Conservation (phyloP, 805 yeast genomes). For the Vanderwaltozyma polyspora region DNA sequence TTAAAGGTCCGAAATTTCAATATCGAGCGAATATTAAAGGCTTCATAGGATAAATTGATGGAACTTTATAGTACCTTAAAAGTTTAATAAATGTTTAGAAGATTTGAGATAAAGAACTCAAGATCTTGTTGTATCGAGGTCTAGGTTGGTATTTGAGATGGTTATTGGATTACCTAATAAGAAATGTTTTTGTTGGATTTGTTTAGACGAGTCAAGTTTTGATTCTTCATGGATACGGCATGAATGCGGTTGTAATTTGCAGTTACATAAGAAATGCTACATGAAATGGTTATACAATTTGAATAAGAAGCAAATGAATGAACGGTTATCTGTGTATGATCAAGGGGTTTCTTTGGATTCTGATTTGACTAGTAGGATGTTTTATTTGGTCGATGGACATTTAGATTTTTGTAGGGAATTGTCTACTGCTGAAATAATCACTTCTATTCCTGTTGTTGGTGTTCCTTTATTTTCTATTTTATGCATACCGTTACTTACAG, state of each 20-base stretch:
- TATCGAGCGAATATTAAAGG: too few relatives aligned
- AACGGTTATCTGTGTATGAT: slow-evolving; percentile 3
- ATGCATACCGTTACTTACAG: slow-evolving; percentile 4
- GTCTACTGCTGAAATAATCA: slow-evolving; percentile 7
- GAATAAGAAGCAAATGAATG: slow-evolving; percentile 1
- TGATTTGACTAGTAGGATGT: slow-evolving; percentile 8
- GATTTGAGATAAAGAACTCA: too few relatives aligned
- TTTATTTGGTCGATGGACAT: slow-evolving; percentile 11
- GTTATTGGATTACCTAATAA: background rate
- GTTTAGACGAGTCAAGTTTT: slow-evolving; percentile 16
- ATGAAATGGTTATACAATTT: slow-evolving; percentile 14
- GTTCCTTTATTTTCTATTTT: slow-evolving; percentile 4
- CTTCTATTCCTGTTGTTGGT: slow-evolving; percentile 8
- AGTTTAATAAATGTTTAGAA: too few relatives aligned
- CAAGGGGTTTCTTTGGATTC: slow-evolving; percentile 2
- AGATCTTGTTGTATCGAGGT: too few relatives aligned
- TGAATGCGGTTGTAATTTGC: slow-evolving; percentile 23
- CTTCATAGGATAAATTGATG: too few relatives aligned
- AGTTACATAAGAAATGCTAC: slow-evolving; percentile 21
- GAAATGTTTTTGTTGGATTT: slow-evolving; percentile 21
- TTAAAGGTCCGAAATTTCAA: too few relatives aligned
- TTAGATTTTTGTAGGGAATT: slow-evolving; percentile 11
- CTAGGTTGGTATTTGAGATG: too few relatives aligned
- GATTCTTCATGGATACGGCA: slow-evolving; percentile 16
- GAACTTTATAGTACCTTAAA: too few relatives aligned